These are phyloP conservation scores for Epichloe sp. DNA, from an alignment of 2,329 filamentous ascomycete genomes.

Conservation along the genomic window DNA sequence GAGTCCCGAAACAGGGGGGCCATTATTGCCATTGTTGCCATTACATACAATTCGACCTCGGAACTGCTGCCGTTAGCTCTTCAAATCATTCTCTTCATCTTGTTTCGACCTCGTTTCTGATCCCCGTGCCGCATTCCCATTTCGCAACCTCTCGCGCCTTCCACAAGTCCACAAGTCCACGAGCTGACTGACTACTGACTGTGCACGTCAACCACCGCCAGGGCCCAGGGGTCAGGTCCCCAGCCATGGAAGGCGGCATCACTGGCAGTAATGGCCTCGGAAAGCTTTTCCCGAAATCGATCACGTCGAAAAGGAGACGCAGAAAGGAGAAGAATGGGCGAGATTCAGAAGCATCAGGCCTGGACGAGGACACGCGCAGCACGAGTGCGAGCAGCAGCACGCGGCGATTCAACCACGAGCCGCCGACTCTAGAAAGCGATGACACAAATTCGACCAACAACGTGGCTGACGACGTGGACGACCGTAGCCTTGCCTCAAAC, in stretches of 20 bases:
- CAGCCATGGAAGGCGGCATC: slow-evolving; percentile 9
- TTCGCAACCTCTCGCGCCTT: background rate
- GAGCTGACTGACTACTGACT: too few relatives aligned
- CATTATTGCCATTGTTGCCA: too few relatives aligned
- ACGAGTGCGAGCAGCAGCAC: slow-evolving; percentile 18
- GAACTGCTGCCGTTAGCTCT: background rate
- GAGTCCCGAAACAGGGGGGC: too few relatives aligned
- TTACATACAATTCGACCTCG: too few relatives aligned
- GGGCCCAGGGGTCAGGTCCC: background rate
- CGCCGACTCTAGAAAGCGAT: slow-evolving; percentile 22
- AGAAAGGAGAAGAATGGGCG: slow-evolving; percentile 31
- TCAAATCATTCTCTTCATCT: background rate
- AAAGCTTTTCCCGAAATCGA: slow-evolving; percentile 40
- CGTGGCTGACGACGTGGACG: slow-evolving; percentile 18
- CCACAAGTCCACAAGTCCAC: too few relatives aligned
- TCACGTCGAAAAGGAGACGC: slow-evolving; percentile 34
- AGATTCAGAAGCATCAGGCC: slow-evolving; percentile 18
- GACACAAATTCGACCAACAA: slow-evolving; percentile 15
- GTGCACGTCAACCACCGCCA: background rate
- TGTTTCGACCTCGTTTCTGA: background rate
- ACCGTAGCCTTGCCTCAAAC: slow-evolving; percentile 20
- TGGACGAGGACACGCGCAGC: slow-evolving; percentile 18
- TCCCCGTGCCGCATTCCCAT: background rate
- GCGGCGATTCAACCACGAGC: slow-evolving; percentile 16
- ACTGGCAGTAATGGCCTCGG: slow-evolving; percentile 23